A percentile compares a stretch with the other conserved stretches of the same genome.
Evolutionary conservation across 768 basidiomycete species (phyloP).

Genomic region (Leccinum imitatum): DNA sequence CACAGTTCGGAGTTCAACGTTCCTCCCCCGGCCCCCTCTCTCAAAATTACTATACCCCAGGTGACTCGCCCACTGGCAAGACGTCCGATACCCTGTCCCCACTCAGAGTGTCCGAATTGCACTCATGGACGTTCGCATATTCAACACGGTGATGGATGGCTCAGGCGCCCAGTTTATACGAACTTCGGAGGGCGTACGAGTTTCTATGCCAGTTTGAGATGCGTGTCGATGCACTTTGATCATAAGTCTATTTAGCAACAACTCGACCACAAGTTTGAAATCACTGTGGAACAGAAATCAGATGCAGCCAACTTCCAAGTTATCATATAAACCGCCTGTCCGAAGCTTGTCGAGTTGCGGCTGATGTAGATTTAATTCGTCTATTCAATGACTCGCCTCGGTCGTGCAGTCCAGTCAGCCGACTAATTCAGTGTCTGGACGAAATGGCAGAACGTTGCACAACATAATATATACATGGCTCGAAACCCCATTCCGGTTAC

Average conservation of each 20-base stretch:
- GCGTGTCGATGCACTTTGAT: too few species aligned
- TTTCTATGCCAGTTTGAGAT: too few species aligned
- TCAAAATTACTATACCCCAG: background rate
- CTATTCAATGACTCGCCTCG: background rate
- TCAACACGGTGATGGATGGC: too few species aligned
- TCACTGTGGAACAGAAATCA: background rate
- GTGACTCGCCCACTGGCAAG: conserved; percentile 13
- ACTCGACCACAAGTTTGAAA: too few species aligned
- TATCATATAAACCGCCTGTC: background rate
- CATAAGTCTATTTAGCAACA: too few species aligned
- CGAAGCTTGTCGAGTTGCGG: background rate
- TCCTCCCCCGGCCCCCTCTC: conserved; percentile 5
- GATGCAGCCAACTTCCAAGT: background rate
- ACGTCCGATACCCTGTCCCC: conserved; percentile 17
- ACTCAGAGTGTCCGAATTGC: conserved; percentile 7
- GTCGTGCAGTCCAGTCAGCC: background rate
- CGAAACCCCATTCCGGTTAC: background rate
- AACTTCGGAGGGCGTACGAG: too few species aligned
- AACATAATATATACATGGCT: conserved; percentile 6
- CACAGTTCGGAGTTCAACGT: conserved; percentile 3
- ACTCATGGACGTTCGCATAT: too few species aligned
- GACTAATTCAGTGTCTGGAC: background rate
- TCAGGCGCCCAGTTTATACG: too few species aligned
- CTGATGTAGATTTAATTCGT: background rate
- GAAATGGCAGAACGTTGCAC: background rate